phyloP scores from a whole-genome alignment of 1,284 basidiomycete genomes.

The Schizopora paradoxa region DNA sequence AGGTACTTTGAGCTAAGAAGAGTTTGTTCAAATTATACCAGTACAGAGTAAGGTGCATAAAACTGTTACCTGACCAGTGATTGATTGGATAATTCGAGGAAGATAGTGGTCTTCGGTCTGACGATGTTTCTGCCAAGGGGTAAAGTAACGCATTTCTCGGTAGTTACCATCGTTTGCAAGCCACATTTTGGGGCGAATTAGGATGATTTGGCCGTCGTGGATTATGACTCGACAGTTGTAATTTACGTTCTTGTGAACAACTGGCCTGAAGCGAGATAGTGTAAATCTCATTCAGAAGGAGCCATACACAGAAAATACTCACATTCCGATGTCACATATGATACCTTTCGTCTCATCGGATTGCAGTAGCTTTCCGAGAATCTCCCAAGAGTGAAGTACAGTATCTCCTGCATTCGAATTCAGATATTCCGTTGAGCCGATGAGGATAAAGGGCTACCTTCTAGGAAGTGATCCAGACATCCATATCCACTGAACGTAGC shows the following conservation, averaged over 20 bases:
- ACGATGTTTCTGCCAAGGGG: slow-evolving; percentile 88
- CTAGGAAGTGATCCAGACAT: slow-evolving; percentile 89
- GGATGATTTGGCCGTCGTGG: slow-evolving; percentile 78
- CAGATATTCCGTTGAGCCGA: not conserved
- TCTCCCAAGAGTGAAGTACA: slow-evolving; percentile 94
- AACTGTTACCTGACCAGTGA: slow-evolving; percentile 78
- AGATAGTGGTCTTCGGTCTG: slow-evolving; percentile 88
- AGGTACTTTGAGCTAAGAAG: slow-evolving; percentile 69
- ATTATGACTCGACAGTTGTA: slow-evolving; percentile 96
- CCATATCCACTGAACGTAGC: slow-evolving; percentile 72
- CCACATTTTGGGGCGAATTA: slow-evolving; percentile 99
- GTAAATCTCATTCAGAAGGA: slow-evolving; percentile 5
- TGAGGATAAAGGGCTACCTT: slow-evolving; percentile 46
- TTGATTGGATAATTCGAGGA: slow-evolving; percentile 78
- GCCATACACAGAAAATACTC: slow-evolving; percentile 25
- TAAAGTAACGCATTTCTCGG: slow-evolving; percentile 93
- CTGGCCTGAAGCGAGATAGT: slow-evolving; percentile 57
- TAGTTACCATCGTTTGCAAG: slow-evolving; percentile 98
- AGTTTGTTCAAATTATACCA: not conserved
- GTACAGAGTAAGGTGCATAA: not conserved
- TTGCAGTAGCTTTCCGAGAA: slow-evolving; percentile 81
- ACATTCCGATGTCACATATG: slow-evolving; percentile 94
- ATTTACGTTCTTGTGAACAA: slow-evolving; percentile 93
- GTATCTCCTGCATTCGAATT: slow-evolving; percentile 68
- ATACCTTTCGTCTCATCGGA: slow-evolving; percentile 74